Percentiles rank a stretch among this genome's conserved stretches.
Conservation (phyloP, 176 grass and related monocot genomes). For the Alopecurus myosuroides region DNA sequence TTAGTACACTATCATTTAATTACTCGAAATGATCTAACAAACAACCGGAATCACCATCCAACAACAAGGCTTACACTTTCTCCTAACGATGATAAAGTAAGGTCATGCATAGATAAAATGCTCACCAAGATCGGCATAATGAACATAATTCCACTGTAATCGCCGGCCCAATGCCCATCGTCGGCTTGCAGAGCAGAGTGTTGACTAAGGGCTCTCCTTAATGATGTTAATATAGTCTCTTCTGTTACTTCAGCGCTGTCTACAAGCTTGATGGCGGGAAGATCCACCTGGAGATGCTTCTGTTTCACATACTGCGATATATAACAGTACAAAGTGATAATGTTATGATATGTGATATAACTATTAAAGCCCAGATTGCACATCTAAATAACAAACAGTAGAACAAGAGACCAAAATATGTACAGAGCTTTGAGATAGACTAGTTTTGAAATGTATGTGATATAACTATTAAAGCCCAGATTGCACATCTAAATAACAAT, state of each 20-base stretch:
- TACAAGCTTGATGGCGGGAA: neutral
- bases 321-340: neutral
- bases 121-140: conserved; percentile 47
- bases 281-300: neutral
- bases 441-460: too few relatives aligned
- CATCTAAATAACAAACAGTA: too few relatives aligned
- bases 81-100: neutral
- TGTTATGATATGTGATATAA: neutral
- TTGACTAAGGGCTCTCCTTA: conserved; percentile 28
- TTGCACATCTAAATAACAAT: too few relatives aligned
- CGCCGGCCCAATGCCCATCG: conserved; percentile 52
- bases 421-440: too few relatives aligned
- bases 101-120: neutral
- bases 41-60: neutral
- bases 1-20: neutral
- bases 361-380: too few relatives aligned
- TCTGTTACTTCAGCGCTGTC: conserved; percentile 25
- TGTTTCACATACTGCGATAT: conserved; percentile 33
- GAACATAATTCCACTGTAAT: conserved; percentile 49
- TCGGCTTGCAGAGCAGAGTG: conserved; percentile 41
- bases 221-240: conserved; percentile 33
- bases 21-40: neutral
- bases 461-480: too few relatives aligned
- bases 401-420: too few relatives aligned
- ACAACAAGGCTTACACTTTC: neutral